phyloP scores from a whole-genome alignment of 805 yeast genomes.

The Kazachstania africana region DNA sequence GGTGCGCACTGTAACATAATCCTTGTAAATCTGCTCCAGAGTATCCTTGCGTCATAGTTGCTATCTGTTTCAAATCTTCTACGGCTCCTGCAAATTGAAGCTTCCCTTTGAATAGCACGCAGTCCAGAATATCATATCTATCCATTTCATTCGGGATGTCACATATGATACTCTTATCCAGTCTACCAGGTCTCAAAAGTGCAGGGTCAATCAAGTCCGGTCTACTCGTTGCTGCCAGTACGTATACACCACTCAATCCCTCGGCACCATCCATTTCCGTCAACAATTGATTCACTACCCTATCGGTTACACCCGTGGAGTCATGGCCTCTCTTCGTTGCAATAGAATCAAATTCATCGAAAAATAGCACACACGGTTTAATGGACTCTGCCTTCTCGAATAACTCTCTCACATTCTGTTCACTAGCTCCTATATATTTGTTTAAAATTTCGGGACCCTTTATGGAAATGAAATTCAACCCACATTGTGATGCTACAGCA shows the following conservation, averaged over 20 bases:
- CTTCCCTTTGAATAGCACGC: constrained; percentile 6
- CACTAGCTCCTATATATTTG: constrained; percentile 95
- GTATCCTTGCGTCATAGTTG: constrained; percentile 55
- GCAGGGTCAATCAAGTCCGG: constrained; percentile 96
- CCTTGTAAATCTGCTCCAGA: constrained; percentile 97
- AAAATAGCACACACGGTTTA: constrained; percentile 83
- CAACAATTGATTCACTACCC: constrained; percentile 92
- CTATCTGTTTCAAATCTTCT: constrained; percentile 39
- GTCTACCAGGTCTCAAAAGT: constrained; percentile 85
- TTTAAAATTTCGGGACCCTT: constrained; percentile 94
- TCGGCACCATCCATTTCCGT: constrained; percentile 99
- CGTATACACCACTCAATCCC: constrained; percentile 93
- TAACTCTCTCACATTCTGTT: constrained; percentile 84
- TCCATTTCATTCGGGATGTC: constrained; percentile 69
- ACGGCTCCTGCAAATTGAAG: constrained; percentile 14
- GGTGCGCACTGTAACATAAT: constrained; percentile 77
- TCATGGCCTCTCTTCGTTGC: constrained; percentile 98
- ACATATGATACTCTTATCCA: constrained; percentile 86
- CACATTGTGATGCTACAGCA: constrained; percentile 89
- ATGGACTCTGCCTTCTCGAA: constrained; percentile 93
- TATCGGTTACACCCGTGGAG: constrained; percentile 93
- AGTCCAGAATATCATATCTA: constrained; percentile 53
- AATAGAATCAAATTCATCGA: constrained; percentile 93
- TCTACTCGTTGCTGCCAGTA: constrained; percentile 89
- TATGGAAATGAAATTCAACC: constrained; percentile 81